Percentiles rank a stretch among this genome's conserved stretches.
Conservation (phyloP, 108 stramenopile genomes). For the Fragilaria radians region DNA sequence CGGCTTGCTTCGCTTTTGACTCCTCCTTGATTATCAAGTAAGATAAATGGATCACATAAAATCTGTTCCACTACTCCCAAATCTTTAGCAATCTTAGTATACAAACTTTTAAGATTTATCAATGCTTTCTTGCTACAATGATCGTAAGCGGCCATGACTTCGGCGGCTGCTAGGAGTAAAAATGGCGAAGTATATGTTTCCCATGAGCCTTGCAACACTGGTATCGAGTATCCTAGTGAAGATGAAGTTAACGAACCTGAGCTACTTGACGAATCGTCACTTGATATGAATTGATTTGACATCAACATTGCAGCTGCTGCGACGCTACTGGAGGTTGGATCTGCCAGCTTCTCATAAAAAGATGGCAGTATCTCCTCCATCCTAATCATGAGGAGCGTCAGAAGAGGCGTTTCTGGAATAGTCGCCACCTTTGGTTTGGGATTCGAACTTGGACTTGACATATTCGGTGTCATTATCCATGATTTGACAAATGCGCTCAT, state of each 20-base stretch:
- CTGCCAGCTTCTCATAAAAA: not conserved
- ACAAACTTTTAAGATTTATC: constrained; percentile 3
- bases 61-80: constrained; percentile 1
- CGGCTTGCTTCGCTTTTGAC: not conserved
- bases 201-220: constrained; percentile 8
- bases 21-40: too few species aligned
- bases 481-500: not conserved
- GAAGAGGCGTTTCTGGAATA: not conserved
- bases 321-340: not conserved
- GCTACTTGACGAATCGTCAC: not conserved
- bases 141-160: not conserved
- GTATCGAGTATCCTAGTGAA: not conserved
- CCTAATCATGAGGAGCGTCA: not conserved
- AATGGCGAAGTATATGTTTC: constrained; percentile 8
- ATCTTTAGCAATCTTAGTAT: constrained; percentile 1
- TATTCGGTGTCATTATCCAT: not conserved
- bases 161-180: constrained; percentile 4
- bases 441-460: not conserved
- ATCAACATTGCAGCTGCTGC: not conserved
- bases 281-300: not conserved
- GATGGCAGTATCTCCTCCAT: not conserved
- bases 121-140: not conserved
- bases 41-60: constrained; percentile 7
- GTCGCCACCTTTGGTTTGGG: not conserved
- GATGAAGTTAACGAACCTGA: not conserved